Base-by-base conservation (phyloP, 177 flowering plant genomes). In the Telopea speciosissima region DNA sequence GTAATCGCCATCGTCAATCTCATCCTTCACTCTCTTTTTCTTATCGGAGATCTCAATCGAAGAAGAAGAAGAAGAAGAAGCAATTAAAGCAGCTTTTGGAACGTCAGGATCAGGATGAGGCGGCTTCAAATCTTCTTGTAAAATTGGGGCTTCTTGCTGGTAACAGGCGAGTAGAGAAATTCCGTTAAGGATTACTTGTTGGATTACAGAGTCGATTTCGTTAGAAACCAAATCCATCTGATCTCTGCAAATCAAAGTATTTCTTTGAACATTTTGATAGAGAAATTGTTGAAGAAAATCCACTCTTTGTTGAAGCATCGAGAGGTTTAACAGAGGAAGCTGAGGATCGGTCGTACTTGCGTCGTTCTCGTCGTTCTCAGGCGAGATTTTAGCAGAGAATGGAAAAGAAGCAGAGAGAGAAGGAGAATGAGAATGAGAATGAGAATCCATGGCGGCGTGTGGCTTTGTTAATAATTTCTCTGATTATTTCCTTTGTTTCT, bases 151-250 rank as follows among this genome's bases (percentile, higher is more conserved):
- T 28, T 28, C 31, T 36, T 36, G 24, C 36, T n/a, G 45, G 36
- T 64, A 44, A 52, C 19, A 52, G 6, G 19, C 19, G n/a, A 52
- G 58, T 0, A 90, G 83, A 24, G 92, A 88, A 11, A 89, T 79
- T 71, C 86, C 93, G 80, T 85, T 89, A 70, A 83, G 76, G 72
- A 90, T 81, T 74, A 82, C 75, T 72, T 81, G 82, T 28, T 83
- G 88, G 65, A 90, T 79, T 16, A 92, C 88, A 22, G 87, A 77
- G 59, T 74, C 19, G 74, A 90, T 85, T 77, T 88, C 89, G 31
- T 77, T 31, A 23, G 88, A 84, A 5, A 87, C 86, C 74, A 77
- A 52, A 59, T 79, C 80, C 80, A 82, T 80, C 73, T 85, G 83
- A 23, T 71, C 74, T 19, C 73, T 66, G 42, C 75, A 61, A 36